These are phyloP conservation scores for Saccharomyces pastorianus DNA, from an alignment of 1,139 yeast species.

Conservation along the genomic window DNA sequence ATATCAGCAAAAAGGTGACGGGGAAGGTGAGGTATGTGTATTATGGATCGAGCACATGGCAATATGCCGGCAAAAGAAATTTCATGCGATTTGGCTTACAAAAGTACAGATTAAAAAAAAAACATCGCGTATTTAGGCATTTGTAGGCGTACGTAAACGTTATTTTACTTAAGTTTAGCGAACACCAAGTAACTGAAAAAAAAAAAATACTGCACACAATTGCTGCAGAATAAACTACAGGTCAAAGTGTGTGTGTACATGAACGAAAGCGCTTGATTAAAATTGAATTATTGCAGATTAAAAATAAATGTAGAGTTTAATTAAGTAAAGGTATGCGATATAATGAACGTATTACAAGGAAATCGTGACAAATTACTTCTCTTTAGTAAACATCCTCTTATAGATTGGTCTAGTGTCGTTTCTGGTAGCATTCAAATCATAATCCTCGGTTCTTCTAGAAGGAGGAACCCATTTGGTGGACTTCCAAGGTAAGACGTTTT, in stretches of 20 bases:
- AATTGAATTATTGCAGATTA: neutral
- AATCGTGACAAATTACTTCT: neutral
- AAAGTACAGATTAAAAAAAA: no score
- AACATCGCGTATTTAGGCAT: no score
- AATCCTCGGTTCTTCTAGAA: constrained; percentile 28
- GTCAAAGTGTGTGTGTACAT: neutral
- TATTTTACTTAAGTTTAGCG: no score
- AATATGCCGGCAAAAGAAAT: no score
- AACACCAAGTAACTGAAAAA: neutral
- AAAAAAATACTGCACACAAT: neutral
- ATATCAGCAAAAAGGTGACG: no score
- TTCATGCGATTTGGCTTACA: no score
- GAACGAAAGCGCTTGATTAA: neutral
- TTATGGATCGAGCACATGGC: no score
- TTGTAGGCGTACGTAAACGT: no score
- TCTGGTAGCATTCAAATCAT: constrained; percentile 12
- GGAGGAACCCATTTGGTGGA: constrained; percentile 29
- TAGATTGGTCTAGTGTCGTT: constrained; percentile 15
- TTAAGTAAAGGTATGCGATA: no score
- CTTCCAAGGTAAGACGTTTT: constrained; percentile 38
- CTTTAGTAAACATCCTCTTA: constrained; percentile 19
- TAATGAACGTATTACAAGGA: constrained; percentile 19
- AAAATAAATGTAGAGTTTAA: no score
- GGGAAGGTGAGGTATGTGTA: no score
- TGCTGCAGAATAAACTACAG: no score